A percentile compares a stretch with the other conserved stretches of the same genome.
Conservation (phyloP, 495 filamentous ascomycete genomes). For the Aspergillus carlsbadensis region DNA sequence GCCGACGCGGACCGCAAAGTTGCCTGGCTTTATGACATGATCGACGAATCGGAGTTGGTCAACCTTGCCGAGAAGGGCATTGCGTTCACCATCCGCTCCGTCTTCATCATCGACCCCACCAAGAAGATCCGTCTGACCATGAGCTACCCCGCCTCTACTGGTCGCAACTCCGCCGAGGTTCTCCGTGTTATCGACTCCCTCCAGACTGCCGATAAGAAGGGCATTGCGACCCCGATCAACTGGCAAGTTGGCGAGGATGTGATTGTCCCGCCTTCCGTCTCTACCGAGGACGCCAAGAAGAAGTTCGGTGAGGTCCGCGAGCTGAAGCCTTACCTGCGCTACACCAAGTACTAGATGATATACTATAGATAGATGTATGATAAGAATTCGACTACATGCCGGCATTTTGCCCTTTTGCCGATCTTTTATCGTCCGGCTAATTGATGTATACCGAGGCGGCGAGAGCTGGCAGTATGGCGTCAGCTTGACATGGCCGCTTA, state of each 20-base stretch:
- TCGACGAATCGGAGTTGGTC: constrained; percentile 55
- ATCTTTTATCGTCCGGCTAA: too few relatives aligned
- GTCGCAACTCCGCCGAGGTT: constrained; percentile 65
- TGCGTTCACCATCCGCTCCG: constrained; percentile 65
- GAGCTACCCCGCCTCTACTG: constrained; percentile 66
- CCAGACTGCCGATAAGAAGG: constrained; percentile 61
- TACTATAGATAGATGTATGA: background rate
- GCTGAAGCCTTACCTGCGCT: constrained; percentile 57
- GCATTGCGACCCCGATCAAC: constrained; percentile 63
- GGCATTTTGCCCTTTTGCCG: too few relatives aligned
- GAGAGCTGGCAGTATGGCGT: background rate
- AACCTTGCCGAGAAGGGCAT: constrained; percentile 58
- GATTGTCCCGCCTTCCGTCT: constrained; percentile 63
- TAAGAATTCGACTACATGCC: too few relatives aligned
- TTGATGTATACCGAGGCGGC: background rate
- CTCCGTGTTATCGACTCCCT: constrained; percentile 65
- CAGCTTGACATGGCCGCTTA: background rate
- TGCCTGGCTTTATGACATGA: constrained; percentile 67
- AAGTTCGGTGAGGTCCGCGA: constrained; percentile 67
- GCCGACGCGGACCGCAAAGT: constrained; percentile 65
- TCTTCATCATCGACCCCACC: constrained; percentile 67
- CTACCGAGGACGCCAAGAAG: constrained; percentile 61
- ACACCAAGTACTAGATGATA: constrained; percentile 19
- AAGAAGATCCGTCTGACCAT: constrained; percentile 70
- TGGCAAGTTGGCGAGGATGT: constrained; percentile 66